Base-by-base conservation (phyloP, 768 basidiomycete species). In the Gelatoporia subvermispora region DNA sequence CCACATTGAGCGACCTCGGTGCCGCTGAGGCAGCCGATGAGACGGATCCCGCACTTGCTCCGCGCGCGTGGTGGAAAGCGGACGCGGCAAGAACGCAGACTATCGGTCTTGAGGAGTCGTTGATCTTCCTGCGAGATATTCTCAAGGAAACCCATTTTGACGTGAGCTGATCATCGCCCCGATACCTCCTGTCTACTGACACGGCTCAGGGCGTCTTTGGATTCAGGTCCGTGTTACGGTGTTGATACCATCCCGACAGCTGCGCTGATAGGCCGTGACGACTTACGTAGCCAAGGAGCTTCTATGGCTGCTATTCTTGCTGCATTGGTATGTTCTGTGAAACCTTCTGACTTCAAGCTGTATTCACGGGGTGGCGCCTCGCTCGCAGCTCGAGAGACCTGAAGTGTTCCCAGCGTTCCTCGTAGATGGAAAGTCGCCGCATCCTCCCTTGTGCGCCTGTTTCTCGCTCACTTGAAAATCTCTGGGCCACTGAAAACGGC, bases 11-110 rank as follows among this genome's bases (percentile, higher is more conserved):
- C 15, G 65, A 70, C 9, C 52, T 75, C 11, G 76, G 72, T 20
- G 72, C 72, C n/a, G 54, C 64, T 4, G 77, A 73, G 18, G 56
- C 60, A 15, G 52, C 60, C 9, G 40, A 57, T 13, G 56, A 62
- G 22, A 66, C 68, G 16, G 81, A 85, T 56, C 80, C 79, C 3
- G 64, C 77, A 18, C 64, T 77, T 22, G 74, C 70, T 5, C 78
- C 86, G 3, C 72, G 88, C 47, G 85, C 72, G 3, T 92, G 90
- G 90, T 93, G 81, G 81, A 78, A 68, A 48, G 58, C 71, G 4
- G 77, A 83, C 50, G 62, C 66, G 8, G 77, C 78, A 7, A 72
- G 75, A 41, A 79, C 76, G 24, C 65, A 72, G 31, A 72, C 75
- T 11, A 47, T 57, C 4, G 87, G 88, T 5, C 61, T 90, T 18